Base-by-base conservation (phyloP, 495 filamentous ascomycete genomes). In the Extremus antarcticus region DNA sequence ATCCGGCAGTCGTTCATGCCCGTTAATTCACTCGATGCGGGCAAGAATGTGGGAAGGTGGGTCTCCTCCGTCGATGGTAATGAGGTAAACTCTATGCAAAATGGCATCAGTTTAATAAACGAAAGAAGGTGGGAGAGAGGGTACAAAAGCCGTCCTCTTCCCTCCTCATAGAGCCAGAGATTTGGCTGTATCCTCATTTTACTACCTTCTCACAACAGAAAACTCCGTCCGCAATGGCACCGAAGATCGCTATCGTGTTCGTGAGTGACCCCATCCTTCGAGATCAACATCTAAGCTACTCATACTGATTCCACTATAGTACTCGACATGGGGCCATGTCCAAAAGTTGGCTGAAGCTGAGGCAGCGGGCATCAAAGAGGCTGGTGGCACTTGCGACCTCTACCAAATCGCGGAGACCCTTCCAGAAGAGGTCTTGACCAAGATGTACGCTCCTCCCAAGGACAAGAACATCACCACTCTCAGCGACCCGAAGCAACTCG, bases 301-400 rank as follows among this genome's bases (percentile, higher is more conserved):
- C 35, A 23, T 50, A 29, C 52, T 53, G 10, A 23, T 10, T 20
- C 19, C 16, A n/a, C 20, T 35, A 2, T 51, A 94, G 88, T 98
- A 97, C 76, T 95, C 91, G 60, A 87, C 88, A 77, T 98, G 94
- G 73, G 91, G 92, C 71, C 91, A 97, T 72, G 86, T 95, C 73
- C 64, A 75, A 67, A 74, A 81, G 70, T 71, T 97, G 63, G 92
- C 90, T 65, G 82, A 88, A 67, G 90, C 90, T 53, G 90, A 96
- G 74, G 85, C 88, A 77, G 82, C 77, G 62, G 92, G 92, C 68
- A 87, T 96, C 63, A 84, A 94, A 77, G 76, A 82, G 60, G 91
- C 87, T 59, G 92, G 92, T 59, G 91, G 88, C 54, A 72, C 71
- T 41, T 86, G 72, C 69, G 82, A 87, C 61, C 67, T 94, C 66